phyloP scores from a whole-genome alignment of 139 green algal genomes.

The Eudorina sp. region DNA sequence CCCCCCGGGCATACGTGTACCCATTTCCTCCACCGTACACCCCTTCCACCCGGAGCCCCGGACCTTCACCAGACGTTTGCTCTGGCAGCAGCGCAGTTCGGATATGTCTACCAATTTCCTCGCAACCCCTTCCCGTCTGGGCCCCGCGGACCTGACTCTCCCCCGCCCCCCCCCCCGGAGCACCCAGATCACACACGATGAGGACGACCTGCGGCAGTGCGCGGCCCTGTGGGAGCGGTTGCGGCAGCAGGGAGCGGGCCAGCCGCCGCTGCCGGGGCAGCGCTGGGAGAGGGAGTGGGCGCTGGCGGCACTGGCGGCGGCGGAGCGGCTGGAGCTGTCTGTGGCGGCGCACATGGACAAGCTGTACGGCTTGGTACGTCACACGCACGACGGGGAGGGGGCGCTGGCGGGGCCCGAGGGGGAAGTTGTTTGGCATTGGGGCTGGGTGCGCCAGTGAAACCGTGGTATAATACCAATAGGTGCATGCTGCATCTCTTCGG shows the following conservation, averaged over 20 bases:
- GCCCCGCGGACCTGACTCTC: no score
- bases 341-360: constrained; percentile 80
- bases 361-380: constrained; percentile 60
- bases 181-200: constrained; percentile 57
- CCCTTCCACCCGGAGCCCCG: no score
- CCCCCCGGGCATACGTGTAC: no score
- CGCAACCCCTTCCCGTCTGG: no score
- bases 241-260: not conserved
- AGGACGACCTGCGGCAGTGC: constrained; percentile 69
- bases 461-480: no score
- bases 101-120: no score
- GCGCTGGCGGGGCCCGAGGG: not conserved
- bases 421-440: not conserved
- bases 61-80: no score
- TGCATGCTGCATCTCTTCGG: no score
- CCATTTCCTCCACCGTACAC: no score
- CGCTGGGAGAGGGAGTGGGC: constrained; percentile 79
- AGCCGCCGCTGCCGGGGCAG: not conserved
- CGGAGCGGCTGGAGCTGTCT: constrained; percentile 73
- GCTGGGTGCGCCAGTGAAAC: not conserved
- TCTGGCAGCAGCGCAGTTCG: no score
- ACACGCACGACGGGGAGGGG: not conserved
- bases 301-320: constrained; percentile 74
- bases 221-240: constrained; percentile 57
- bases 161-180: no score